phyloP scores from a whole-genome alignment of 805 yeast species.

The Wickerhamomyces pijperi region DNA sequence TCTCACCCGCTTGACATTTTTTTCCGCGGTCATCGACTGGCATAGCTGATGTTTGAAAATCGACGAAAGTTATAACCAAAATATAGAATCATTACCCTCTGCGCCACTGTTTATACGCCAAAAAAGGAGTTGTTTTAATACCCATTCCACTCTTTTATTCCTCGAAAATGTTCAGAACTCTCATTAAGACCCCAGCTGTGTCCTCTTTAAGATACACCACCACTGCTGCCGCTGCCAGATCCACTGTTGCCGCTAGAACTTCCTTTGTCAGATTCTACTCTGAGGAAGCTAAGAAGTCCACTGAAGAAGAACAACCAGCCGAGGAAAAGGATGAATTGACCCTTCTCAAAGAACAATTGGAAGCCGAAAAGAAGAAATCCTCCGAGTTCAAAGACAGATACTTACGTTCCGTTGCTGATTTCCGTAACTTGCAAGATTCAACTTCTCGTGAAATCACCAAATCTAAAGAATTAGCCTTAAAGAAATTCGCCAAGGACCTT shows the following conservation, averaged over 20 bases:
- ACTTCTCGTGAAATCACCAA: constrained; percentile 20
- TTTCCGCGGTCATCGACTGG: too few species aligned
- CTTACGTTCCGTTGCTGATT: constrained; percentile 19
- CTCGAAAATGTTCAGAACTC: constrained; percentile 15
- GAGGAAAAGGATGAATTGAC: constrained; percentile 15
- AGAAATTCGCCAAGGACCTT: constrained; percentile 19
- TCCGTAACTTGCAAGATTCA: constrained; percentile 20
- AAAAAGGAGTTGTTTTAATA: too few species aligned
- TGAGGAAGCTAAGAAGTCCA: constrained; percentile 18
- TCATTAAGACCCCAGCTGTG: constrained; percentile 6
- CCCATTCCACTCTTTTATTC: too few species aligned
- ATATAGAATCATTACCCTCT: too few species aligned
- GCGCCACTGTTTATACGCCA: too few species aligned
- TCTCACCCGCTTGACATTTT: too few species aligned
- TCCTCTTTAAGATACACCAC: background rate
- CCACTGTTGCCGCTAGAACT: constrained; percentile 4
- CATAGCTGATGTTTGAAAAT: too few species aligned
- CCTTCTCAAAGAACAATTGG: constrained; percentile 9
- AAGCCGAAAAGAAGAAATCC: constrained; percentile 15
- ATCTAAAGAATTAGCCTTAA: constrained; percentile 19
- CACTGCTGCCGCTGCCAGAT: constrained; percentile 3
- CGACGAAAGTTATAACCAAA: too few species aligned
- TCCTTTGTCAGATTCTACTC: constrained; percentile 17
- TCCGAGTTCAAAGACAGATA: constrained; percentile 18
- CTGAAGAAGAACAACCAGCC: constrained; percentile 4